Conservation (phyloP, 768 basidiomycete species). For the Tephrocybe sp. region DNA sequence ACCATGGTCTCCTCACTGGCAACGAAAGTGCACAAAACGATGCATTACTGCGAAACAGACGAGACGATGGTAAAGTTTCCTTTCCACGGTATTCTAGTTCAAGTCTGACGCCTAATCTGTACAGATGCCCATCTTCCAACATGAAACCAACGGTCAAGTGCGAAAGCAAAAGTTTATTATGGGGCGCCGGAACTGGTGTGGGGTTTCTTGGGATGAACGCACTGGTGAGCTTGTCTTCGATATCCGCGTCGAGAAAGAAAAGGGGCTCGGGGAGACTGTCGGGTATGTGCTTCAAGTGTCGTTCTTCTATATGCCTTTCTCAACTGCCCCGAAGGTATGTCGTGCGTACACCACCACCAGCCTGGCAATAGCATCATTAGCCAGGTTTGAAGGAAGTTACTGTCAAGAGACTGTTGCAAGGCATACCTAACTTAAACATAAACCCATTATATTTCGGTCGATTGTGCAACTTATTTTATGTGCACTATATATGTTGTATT, state of each 20-base stretch:
- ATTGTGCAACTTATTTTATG: not conserved
- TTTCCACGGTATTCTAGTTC: not conserved
- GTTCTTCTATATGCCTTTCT: not conserved
- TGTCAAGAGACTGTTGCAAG: not conserved
- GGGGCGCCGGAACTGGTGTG: conserved; percentile 88
- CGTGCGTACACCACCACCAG: conserved; percentile 21
- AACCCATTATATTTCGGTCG: not conserved
- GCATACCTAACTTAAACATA: not conserved
- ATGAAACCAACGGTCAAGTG: conserved; percentile 72
- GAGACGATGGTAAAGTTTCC: conserved; percentile 68
- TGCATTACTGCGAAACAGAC: conserved; percentile 81
- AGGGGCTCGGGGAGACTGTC: conserved; percentile 78
- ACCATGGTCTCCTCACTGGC: conserved; percentile 79
- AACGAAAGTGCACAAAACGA: conserved; percentile 78
- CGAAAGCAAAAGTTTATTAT: conserved; percentile 82
- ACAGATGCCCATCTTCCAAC: conserved; percentile 73
- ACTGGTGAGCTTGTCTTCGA: conserved; percentile 75
- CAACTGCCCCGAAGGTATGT: conserved; percentile 16
- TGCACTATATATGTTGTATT: not conserved
- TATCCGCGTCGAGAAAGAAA: conserved; percentile 81
- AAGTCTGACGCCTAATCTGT: not conserved
- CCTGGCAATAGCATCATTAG: conserved; percentile 16
- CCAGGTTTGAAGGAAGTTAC: not conserved
- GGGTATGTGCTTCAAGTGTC: conserved; percentile 47
- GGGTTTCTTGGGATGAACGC: conserved; percentile 52